Evolutionary conservation across 306 rosid species (phyloP).

Genomic region (Sesbania bispinosa): DNA sequence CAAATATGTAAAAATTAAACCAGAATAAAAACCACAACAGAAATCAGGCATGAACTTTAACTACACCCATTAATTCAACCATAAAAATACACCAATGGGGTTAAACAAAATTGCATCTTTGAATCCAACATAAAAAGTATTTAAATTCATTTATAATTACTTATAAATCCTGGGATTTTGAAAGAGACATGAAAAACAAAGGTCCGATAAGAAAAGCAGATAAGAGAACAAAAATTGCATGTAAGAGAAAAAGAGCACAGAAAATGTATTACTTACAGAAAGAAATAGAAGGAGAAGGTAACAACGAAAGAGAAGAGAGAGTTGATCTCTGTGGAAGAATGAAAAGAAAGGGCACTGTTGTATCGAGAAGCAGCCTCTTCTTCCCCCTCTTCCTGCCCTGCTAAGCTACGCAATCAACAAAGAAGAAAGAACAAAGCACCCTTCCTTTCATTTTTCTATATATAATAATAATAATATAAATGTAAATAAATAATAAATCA

Average conservation of each 20-base stretch:
- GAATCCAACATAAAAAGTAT: constrained; percentile 18
- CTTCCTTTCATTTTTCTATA: neutral
- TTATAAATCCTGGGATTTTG: neutral
- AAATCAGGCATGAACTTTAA: neutral
- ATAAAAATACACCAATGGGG: neutral
- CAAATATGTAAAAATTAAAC: neutral
- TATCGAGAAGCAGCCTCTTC: constrained; percentile 16
- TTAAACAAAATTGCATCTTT: constrained; percentile 16
- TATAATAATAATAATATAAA: too few species aligned
- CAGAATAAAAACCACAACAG: neutral
- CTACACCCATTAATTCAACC: neutral
- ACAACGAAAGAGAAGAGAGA: neutral
- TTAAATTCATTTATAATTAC: too few species aligned
- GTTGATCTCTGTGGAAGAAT: neutral
- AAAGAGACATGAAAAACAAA: too few species aligned
- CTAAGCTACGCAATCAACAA: constrained; percentile 22
- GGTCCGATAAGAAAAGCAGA: neutral
- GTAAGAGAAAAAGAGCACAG: too few species aligned
- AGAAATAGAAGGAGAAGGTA: neutral
- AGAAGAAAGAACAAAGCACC: too few species aligned
- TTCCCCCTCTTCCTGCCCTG: neutral
- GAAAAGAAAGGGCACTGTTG: constrained; percentile 17
- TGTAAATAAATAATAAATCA: too few species aligned
- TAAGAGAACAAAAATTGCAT: neutral
- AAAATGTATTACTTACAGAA: neutral